Conservation (phyloP, 129 eudicot species). For the Saposhnikovia divaricata region DNA sequence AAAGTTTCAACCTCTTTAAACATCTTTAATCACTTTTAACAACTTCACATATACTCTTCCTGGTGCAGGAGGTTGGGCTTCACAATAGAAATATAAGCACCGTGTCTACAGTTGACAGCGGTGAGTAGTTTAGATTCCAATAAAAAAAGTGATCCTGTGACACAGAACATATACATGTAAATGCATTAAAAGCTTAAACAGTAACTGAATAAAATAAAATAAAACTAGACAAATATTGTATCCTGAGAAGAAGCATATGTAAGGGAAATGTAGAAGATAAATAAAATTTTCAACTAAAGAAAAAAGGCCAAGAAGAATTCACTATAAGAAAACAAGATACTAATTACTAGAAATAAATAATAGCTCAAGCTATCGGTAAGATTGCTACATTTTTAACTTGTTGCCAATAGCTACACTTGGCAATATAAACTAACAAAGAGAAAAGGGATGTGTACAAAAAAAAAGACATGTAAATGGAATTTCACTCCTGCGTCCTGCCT, state of each 20-base stretch:
- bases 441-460: neutral
- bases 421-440: neutral
- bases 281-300: neutral
- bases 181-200: slow-evolving; percentile 7
- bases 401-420: neutral
- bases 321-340: neutral
- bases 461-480: neutral
- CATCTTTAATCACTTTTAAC: too few relatives aligned
- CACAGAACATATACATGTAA: slow-evolving; percentile 18
- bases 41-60: too few relatives aligned
- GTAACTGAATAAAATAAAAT: neutral
- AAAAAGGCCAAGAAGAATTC: neutral
- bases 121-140: too few relatives aligned
- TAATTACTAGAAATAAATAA: neutral
- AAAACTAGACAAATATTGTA: neutral
- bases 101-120: too few relatives aligned
- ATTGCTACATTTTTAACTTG: neutral
- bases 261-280: neutral
- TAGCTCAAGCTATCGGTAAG: neutral
- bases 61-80: too few relatives aligned
- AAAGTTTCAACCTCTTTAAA: too few relatives aligned
- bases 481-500: neutral
- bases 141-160: slow-evolving; percentile 76
- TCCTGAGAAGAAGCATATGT: neutral
- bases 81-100: too few relatives aligned